Evolutionary conservation across 805 yeast genomes (phyloP), one percentile per base, ranked within the genome.

Genomic region (Diddensiella caesifluorescens): DNA sequence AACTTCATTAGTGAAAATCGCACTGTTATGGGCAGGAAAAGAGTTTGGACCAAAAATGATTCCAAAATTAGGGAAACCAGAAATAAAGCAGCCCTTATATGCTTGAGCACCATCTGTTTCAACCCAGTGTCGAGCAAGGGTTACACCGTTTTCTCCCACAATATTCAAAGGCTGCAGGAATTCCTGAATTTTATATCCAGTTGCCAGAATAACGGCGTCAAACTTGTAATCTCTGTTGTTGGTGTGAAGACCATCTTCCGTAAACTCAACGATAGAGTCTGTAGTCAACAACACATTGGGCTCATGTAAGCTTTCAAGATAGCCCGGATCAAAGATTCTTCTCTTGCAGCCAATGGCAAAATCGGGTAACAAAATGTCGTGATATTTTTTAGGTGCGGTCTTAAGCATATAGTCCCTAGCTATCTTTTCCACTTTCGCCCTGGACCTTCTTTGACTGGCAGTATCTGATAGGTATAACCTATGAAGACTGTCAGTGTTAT

Each of bases 61-160:
- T 4, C 45, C 49, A 42, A 48, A 48, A 35, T 49, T 49, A 5
- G 54, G 53, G 40, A 47, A 49, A 12, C 51, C 53, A 10, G 48
- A 38, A 2, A 50, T 49, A 22, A 30, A 34, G n/a, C 47, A 20
- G n/a, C 51, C 51, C 30, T 31, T 31, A 27, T 50, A 50, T 5
- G 53, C 54, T 16, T 47, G 47, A 5, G 50, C 42, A 4, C 50
- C 53, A 15, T 41, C 42, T 3, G 49, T 39, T 18, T 45, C 50
- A 26, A 45, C 21, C 52, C 50, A 49, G 26, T 45, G 48, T 9
- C 38, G 28, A 2, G 25, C 21, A 9, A 45, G 26, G 12, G 38
- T 26, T 9, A 25, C 35, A 7, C 50, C 49, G 12, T 41, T 38
- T 12, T 21, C 25, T 12, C 53, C 53, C 5, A 38, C 36, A 10